Evolutionary conservation across 768 basidiomycete species (phyloP), one percentile per base, ranked within the genome.

Genomic region (Hemileccinum impolitum): DNA sequence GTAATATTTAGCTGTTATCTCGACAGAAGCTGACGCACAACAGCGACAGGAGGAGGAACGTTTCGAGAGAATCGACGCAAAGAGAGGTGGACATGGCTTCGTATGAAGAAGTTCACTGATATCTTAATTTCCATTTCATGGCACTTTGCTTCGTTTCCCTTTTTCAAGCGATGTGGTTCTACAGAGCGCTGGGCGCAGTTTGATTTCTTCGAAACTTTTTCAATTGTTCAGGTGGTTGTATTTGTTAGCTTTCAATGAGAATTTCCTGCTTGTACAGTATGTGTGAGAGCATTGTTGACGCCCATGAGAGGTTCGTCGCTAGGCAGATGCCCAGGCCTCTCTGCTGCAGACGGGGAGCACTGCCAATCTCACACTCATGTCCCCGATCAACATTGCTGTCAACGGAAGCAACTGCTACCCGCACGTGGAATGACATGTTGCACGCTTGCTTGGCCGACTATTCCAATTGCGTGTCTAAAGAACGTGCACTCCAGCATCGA

Each of bases 1-100:
- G 53, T 41, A 51, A n/a, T 14, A 9, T 41, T 21, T 0, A 3
- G 15, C 21, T n/a, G 10, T 39, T 8, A 19, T 39, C 17, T 32
- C 10, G 26, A 37, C 26, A 1, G 4, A 11, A 26, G 44, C 50
- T 62, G 26, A 63, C 47, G 19, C 19, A 45, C 40, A 51, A 43
- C 72, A 91, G 89, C 79, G 90, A 58, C 73, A 83, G 64, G 85
- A 93, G 68, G 75, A 79, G 48, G 86, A 87, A 58, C 84, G 92
- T 31, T 94, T 95, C 77, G 84, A 80, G 75, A 87, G 77, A 71
- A 94, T 95, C 54, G 91, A 94, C 57, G 80, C 81, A 48, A 95
- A 94, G 71, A 85, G 89, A 55, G 91, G 90, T 54, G 90, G 90
- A 43, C 72, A 76, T 53, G 88, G 90, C 53, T 95, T 95, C 60